A percentile compares a stretch with the other conserved stretches of the same genome.
phyloP scores from a whole-genome alignment of 2,329 filamentous ascomycete genomes.

The Parascedosporium putredinis region DNA sequence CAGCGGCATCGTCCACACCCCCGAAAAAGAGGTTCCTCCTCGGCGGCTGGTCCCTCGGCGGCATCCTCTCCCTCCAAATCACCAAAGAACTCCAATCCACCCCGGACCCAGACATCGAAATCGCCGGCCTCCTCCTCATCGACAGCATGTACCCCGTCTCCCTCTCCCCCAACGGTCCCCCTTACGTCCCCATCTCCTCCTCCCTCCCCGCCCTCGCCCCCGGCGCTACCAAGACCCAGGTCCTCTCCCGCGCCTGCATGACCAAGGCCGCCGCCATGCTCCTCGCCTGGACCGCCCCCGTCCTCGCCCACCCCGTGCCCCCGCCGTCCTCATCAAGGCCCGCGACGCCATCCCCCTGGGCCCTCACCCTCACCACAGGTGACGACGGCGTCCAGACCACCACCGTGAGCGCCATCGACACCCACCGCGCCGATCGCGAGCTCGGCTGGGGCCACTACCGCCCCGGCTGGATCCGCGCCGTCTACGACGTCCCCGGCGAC shows the following conservation, averaged over 20 bases:
- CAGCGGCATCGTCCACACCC: too few relatives aligned
- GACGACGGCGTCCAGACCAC: conserved; percentile 13
- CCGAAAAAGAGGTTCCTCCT: conserved; percentile 29
- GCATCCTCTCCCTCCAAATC: conserved; percentile 39
- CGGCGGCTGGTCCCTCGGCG: conserved; percentile 47
- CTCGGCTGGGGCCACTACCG: conserved; percentile 42
- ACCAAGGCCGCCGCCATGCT: conserved; percentile 30
- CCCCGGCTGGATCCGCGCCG: conserved; percentile 29
- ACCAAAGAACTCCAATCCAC: conserved; percentile 26
- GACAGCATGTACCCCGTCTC: conserved; percentile 34
- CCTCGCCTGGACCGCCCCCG: conserved; percentile 27
- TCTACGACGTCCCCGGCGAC: conserved; percentile 39
- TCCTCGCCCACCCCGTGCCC: conserved; percentile 20
- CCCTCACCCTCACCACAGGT: too few relatives aligned
- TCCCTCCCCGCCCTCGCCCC: conserved; percentile 14
- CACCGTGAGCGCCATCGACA: conserved; percentile 27
- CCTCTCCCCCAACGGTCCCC: conserved; percentile 4
- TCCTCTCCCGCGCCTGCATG: conserved; percentile 28
- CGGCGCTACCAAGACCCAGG: conserved; percentile 24
- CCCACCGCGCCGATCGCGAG: conserved; percentile 26
- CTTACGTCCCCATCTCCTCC: conserved; percentile 11
- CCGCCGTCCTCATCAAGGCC: conserved; percentile 36
- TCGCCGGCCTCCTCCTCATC: conserved; percentile 41
- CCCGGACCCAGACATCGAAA: conserved; percentile 23
- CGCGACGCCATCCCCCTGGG: conserved; percentile 24